Conservation (phyloP, 305 asterid species). For the Withania somnifera region DNA sequence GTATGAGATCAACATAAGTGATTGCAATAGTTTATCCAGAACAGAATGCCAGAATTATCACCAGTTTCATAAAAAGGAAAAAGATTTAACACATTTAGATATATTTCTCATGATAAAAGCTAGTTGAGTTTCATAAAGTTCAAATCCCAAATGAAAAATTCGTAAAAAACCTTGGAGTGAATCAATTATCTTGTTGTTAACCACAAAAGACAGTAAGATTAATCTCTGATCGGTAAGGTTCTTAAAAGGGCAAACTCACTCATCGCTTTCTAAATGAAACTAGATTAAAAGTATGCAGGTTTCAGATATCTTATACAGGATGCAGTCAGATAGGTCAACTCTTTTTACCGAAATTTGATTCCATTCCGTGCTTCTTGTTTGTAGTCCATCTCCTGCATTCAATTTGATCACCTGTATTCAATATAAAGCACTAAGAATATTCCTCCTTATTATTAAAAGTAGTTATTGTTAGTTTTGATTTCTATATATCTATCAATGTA, state of each 20-base stretch:
- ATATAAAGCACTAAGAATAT: conserved; percentile 88
- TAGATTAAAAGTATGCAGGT: neutral
- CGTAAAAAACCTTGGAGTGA: neutral
- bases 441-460: conserved; percentile 26
- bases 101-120: neutral
- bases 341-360: conserved; percentile 60
- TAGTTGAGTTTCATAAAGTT: neutral
- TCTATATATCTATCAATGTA: neutral
- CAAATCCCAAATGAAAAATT: neutral
- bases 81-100: neutral
- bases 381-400: conserved; percentile 99
- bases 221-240: neutral
- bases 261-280: neutral
- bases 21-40: neutral
- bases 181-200: neutral
- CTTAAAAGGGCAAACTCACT: neutral
- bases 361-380: conserved; percentile 80
- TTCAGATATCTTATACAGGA: neutral
- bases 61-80: neutral
- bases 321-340: neutral
- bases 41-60: neutral
- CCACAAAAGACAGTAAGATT: neutral
- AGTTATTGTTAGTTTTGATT: neutral
- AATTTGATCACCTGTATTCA: conserved; percentile 98
- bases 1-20: neutral